phyloP scores from a whole-genome alignment of 805 yeast genomes.

The Grigorovia transvaalensis region DNA sequence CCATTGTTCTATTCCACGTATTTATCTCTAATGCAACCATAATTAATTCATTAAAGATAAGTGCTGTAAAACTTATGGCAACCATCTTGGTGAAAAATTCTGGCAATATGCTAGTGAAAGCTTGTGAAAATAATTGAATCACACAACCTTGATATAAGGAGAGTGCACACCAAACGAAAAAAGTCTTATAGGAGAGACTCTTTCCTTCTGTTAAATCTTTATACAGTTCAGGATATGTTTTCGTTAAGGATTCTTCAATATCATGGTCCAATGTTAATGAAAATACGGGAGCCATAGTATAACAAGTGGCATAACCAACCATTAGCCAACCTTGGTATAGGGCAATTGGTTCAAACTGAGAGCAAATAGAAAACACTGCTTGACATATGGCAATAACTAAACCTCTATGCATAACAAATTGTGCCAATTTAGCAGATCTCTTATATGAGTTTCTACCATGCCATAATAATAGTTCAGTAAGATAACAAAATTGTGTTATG shows the following conservation, averaged over 20 bases:
- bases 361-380: conserved; percentile 80
- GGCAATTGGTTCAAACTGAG: conserved; percentile 87
- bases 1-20: conserved; percentile 82
- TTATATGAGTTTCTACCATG: conserved; percentile 97
- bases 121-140: conserved; percentile 74
- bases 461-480: conserved; percentile 84
- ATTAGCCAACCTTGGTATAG: conserved; percentile 91
- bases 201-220: conserved; percentile 83
- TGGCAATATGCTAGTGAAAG: conserved; percentile 51
- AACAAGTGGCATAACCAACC: conserved; percentile 97
- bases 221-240: conserved; percentile 87
- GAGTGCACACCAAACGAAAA: conserved; percentile 82
- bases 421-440: conserved; percentile 88
- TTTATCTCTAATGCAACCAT: conserved; percentile 92
- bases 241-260: conserved; percentile 79
- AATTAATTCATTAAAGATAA: conserved; percentile 73
- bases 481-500: conserved; percentile 79
- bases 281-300: conserved; percentile 97
- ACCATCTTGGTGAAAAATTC: conserved; percentile 63
- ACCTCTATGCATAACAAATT: conserved; percentile 95
- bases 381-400: conserved; percentile 88
- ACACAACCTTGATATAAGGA: conserved; percentile 86
- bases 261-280: conserved; percentile 86
- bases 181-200: conserved; percentile 76
- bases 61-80: conserved; percentile 70